Percentiles rank a stretch among this genome's conserved stretches.
Evolutionary conservation across 78 protist genomes (phyloP).

Genomic region (Dictyostelium brefeldianum): DNA sequence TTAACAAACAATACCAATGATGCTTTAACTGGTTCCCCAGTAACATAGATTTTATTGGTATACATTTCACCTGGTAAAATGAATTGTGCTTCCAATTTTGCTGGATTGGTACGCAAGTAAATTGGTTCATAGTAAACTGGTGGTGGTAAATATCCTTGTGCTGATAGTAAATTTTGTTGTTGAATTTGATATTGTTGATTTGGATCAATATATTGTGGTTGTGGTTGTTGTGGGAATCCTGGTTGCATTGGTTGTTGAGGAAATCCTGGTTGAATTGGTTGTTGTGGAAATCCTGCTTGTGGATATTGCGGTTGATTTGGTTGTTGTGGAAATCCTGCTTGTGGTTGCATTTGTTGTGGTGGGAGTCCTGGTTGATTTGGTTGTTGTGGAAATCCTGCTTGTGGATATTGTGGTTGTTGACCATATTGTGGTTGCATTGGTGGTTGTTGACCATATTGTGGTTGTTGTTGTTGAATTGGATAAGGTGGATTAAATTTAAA

Average conservation of each 20-base stretch:
- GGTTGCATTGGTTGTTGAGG: not conserved
- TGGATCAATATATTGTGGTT: not conserved
- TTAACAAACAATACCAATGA: slow-evolving; percentile 9
- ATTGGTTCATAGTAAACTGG: slow-evolving; percentile 35
- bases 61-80: slow-evolving; percentile 32
- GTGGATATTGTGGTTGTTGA: no score
- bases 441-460: slow-evolving; percentile 6
- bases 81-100: not conserved
- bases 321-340: not conserved
- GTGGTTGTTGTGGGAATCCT: no score
- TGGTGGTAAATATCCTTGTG: slow-evolving; percentile 26
- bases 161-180: not conserved
- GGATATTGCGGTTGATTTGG: not conserved
- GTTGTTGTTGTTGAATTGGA: not conserved
- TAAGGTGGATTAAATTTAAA: slow-evolving; percentile 49
- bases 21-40: slow-evolving; percentile 5
- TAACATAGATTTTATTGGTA: not conserved
- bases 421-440: no score
- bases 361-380: no score
- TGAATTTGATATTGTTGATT: not conserved
- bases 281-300: no score
- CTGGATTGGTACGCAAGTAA: not conserved
- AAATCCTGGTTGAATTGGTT: no score
- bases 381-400: no score
- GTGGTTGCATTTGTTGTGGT: not conserved